Conservation (phyloP, 441 rosid genomes). For the Aleurites moluccanus region DNA sequence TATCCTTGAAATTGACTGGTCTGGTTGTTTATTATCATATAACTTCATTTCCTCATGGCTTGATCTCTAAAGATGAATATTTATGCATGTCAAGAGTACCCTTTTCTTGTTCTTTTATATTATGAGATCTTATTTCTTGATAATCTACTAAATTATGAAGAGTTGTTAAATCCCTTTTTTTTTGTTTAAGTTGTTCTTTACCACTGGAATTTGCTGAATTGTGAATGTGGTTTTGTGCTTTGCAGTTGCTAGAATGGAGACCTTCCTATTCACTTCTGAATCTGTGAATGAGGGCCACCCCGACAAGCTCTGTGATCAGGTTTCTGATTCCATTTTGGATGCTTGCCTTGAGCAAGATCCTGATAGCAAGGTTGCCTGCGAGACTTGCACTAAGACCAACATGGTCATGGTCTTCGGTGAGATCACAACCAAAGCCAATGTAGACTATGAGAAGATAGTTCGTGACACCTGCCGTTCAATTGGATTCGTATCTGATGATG, state of each 20-base stretch:
- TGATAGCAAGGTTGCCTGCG: conserved; percentile 65
- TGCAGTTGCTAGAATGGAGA: conserved; percentile 37
- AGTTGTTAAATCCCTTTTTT: neutral
- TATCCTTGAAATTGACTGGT: neutral
- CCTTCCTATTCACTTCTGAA: conserved; percentile 57
- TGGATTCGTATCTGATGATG: conserved; percentile 54
- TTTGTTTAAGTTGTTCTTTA: neutral
- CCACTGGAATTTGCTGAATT: neutral
- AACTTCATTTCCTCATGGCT: neutral
- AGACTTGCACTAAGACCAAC: conserved; percentile 62
- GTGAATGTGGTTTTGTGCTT: neutral
- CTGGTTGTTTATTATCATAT: neutral
- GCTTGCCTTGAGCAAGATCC: conserved; percentile 64
- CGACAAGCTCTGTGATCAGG: conserved; percentile 61
- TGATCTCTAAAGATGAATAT: neutral
- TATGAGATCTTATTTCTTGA: neutral
- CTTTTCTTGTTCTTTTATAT: too few relatives aligned
- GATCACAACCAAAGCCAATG: conserved; percentile 54
- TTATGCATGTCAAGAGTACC: neutral
- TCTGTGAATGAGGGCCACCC: conserved; percentile 67
- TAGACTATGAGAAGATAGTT: conserved; percentile 56
- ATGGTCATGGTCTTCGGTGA: conserved; percentile 64
- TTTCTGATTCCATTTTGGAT: conserved; percentile 56
- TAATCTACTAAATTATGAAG: neutral
- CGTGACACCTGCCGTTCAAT: conserved; percentile 48